Conservation (phyloP, 208 protist genomes). For the Phytomonas sp. region DNA sequence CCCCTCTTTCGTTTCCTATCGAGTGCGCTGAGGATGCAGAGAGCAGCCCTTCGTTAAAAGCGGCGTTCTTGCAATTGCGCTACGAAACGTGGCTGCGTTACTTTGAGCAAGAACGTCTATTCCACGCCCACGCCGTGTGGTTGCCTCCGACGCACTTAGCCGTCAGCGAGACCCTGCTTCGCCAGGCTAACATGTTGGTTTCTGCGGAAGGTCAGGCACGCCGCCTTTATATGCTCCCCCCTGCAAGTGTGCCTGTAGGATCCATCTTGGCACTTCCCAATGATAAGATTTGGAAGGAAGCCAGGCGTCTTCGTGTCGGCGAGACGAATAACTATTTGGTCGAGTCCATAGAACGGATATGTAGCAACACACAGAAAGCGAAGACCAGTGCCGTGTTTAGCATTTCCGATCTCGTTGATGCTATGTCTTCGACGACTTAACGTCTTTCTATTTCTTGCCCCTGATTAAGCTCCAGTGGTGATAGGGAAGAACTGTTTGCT, state of each 20-base stretch:
- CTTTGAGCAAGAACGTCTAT: slow-evolving; percentile 39
- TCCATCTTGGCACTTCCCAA: slow-evolving; percentile 31
- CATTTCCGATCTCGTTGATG: neutral
- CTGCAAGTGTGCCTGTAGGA: slow-evolving; percentile 29
- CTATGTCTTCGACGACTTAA: neutral
- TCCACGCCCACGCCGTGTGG: slow-evolving; percentile 31
- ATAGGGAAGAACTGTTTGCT: neutral
- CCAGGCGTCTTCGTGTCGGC: slow-evolving; percentile 16
- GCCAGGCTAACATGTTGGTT: slow-evolving; percentile 24
- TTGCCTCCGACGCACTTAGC: slow-evolving; percentile 23
- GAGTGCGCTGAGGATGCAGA: neutral
- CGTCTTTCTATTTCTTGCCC: neutral
- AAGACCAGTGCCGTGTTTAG: slow-evolving; percentile 14
- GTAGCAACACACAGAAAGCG: slow-evolving; percentile 9
- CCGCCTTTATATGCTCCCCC: slow-evolving; percentile 40
- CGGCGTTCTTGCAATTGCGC: slow-evolving; percentile 38
- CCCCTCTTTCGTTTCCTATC: neutral
- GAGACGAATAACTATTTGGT: slow-evolving; percentile 41
- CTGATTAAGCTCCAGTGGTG: neutral
- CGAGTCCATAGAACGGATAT: slow-evolving; percentile 23
- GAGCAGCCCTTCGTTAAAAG: neutral
- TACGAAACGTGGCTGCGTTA: slow-evolving; percentile 59
- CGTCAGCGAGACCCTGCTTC: slow-evolving; percentile 21
- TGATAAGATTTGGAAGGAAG: slow-evolving; percentile 11
- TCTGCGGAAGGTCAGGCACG: slow-evolving; percentile 47